These are phyloP conservation scores for Mrakia frigida DNA, from an alignment of 768 basidiomycete genomes.

Conservation along the genomic window DNA sequence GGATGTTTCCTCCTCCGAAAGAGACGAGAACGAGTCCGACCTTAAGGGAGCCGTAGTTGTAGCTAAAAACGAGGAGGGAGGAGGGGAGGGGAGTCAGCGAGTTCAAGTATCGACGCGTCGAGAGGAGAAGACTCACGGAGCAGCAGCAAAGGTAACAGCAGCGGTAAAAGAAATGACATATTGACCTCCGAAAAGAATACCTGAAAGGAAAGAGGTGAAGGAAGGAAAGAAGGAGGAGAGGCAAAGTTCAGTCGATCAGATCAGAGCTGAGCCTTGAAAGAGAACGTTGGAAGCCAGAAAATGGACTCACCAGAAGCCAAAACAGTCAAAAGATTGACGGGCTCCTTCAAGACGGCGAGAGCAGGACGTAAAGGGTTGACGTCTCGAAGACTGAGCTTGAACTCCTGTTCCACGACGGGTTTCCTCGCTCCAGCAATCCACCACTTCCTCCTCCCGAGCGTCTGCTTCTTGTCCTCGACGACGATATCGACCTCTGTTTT, in stretches of 20 bases:
- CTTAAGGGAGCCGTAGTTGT: constrained; percentile 62
- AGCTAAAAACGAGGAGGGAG: too few relatives aligned
- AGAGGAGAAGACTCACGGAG: neutral
- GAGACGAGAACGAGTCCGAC: constrained; percentile 72
- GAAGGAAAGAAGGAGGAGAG: neutral
- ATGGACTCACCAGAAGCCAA: constrained; percentile 56
- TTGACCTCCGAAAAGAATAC: constrained; percentile 63
- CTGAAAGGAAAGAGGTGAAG: too few relatives aligned
- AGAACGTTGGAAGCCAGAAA: neutral
- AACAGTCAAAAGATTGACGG: constrained; percentile 65
- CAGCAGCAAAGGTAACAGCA: constrained; percentile 52
- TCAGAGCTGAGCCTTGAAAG: too few relatives aligned
- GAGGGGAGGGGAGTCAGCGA: constrained; percentile 25
- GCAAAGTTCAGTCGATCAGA: too few relatives aligned
- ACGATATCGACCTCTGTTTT: constrained; percentile 32
- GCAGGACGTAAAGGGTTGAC: constrained; percentile 71
- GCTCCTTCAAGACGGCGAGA: constrained; percentile 53
- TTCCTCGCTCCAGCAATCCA: constrained; percentile 32
- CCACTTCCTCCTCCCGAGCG: constrained; percentile 33
- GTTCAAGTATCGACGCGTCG: neutral
- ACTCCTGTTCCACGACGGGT: neutral
- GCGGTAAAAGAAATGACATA: constrained; percentile 71
- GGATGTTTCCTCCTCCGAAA: constrained; percentile 50
- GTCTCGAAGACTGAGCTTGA: constrained; percentile 50
- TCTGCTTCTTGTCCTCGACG: constrained; percentile 32